These are phyloP conservation scores for Plasmodium malariae DNA, from an alignment of 169 alveolate genomes.

Conservation along the genomic window DNA sequence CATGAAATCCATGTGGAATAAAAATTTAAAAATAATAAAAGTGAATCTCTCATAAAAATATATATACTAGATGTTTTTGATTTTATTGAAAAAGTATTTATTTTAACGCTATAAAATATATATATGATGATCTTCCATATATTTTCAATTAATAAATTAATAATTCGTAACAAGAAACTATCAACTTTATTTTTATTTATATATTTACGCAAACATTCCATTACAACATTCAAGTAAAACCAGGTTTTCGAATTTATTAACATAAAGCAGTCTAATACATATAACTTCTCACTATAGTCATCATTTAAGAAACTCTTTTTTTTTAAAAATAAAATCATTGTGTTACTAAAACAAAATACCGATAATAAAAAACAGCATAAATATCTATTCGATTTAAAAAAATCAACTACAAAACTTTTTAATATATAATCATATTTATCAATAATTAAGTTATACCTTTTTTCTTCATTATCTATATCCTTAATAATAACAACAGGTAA, in stretches of 20 bases:
- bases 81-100: slow-evolving; percentile 40
- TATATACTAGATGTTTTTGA: slow-evolving; percentile 19
- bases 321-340: slow-evolving; percentile 71
- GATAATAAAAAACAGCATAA: slow-evolving; percentile 29
- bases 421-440: slow-evolving; percentile 69
- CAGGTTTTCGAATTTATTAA: slow-evolving; percentile 60
- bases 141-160: slow-evolving; percentile 60
- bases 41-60: slow-evolving; percentile 35
- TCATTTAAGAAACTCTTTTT: slow-evolving; percentile 23
- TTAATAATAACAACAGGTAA: slow-evolving; percentile 41
- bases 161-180: slow-evolving; percentile 5
- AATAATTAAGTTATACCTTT: slow-evolving; percentile 44
- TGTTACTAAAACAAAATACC: slow-evolving; percentile 33
- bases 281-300: slow-evolving; percentile 16
- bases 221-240: slow-evolving; percentile 44
- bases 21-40: slow-evolving; percentile 44
- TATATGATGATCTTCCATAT: slow-evolving; percentile 67
- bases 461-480: slow-evolving; percentile 40
- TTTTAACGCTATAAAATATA: slow-evolving; percentile 39
- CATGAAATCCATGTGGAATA: slow-evolving; percentile 62
- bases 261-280: slow-evolving; percentile 51
- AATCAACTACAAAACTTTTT: slow-evolving; percentile 50
- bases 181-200: slow-evolving; percentile 3
- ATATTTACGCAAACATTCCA: slow-evolving; percentile 48
- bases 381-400: slow-evolving; percentile 37